Base-by-base conservation (phyloP, 2,329 filamentous ascomycete species). In the Colletotrichum coccodes region DNA sequence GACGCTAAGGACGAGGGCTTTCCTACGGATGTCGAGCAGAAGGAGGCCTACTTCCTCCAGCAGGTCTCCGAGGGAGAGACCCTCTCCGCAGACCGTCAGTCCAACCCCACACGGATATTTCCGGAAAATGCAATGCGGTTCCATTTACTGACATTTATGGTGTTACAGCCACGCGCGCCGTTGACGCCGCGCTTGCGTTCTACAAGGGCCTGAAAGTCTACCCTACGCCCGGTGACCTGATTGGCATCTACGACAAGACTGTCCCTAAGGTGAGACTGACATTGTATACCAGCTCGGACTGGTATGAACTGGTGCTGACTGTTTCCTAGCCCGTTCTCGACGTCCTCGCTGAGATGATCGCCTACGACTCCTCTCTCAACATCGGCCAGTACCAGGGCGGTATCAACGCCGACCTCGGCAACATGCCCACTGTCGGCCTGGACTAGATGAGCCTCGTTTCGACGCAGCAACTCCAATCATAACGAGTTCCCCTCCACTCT, bases 181-280 rank as follows among this genome's bases (percentile, higher is more conserved):
- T 97, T 68, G 95, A 98, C 73, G 94, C 96, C 59, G 95, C 96
- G 54, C 85, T 98, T 70, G 94, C 93, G 81, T 99, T 99, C 85
- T 99, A 98, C 89, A 97, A 95, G 87, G 96, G 95, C 50, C 89
- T 99, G 74, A 99, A 99, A 89, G 96, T 98, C 75, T 99, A 99
- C 84, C 96, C 96, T 60, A 92, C 94, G 76, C 96, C 95, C 14
- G 89, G 91, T 75, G 96, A 98, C 78, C 86, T 99, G 76, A 98
- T 99, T 80, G 89, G 89, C 76, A 97, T 99, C 81, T 99, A 99
- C 83, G 96, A 99, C 82, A 97, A 97, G 89, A 98, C 96, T 36
- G 95, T 98, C 52, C 92, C 95, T 75, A 98, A 98, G 92, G 95
- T 94, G 75, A 71, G 76, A 56, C 30, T 34, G 21, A 12, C 32